Evolutionary conservation across 768 basidiomycete genomes (phyloP), one percentile per base, ranked within the genome.

Genomic region (Naematelia aurantialba): DNA sequence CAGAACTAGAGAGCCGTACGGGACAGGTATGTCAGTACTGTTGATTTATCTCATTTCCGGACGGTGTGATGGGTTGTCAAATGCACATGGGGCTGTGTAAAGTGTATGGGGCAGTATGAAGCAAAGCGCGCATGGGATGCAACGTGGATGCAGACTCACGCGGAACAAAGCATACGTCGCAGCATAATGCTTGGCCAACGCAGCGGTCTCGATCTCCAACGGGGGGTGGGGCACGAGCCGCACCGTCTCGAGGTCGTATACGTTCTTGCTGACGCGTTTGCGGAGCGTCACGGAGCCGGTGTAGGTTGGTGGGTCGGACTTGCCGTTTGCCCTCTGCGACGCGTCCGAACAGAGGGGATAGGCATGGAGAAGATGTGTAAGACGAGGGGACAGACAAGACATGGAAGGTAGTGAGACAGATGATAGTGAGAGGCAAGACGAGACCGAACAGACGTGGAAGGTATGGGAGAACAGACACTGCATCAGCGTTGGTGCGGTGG

Each of bases 141-240:
- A 39, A 39, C 34, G 34, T 39, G 8, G 34, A 39, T 8, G 34
- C 8, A 39, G 34, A 67, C 76, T 79, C 78, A 92, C 90, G 67
- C 91, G 85, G 76, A 91, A 89, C 54, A 94, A 78, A 42, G 89
- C 88, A 67, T 89, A 91, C 2, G 87, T 87, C 14, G 91, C 91
- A 39, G 87, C 91, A 86, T 89, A 92, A 72, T 96, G 92, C 55
- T 86, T 87, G 26, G 91, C 91, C 77, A 94, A 89, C 22, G 86
- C 72, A 5, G 85, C 82, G n/a, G 85, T 85, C 1, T 83, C 81
- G 61, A 84, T 80, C 46, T 82, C 78, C 64, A 88, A 83, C 4
- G 86, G 82, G 1, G 89, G 87, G 70, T 87, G 83, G 4, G 91
- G 87, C 60, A 85, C 84, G 62, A 96, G 77, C 47, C 84, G 81